Percentiles rank a stretch among this genome's conserved stretches.
These are phyloP conservation scores for Coniochaeta sp. DNA, from an alignment of 2,329 filamentous ascomycete species.

Conservation along the genomic window DNA sequence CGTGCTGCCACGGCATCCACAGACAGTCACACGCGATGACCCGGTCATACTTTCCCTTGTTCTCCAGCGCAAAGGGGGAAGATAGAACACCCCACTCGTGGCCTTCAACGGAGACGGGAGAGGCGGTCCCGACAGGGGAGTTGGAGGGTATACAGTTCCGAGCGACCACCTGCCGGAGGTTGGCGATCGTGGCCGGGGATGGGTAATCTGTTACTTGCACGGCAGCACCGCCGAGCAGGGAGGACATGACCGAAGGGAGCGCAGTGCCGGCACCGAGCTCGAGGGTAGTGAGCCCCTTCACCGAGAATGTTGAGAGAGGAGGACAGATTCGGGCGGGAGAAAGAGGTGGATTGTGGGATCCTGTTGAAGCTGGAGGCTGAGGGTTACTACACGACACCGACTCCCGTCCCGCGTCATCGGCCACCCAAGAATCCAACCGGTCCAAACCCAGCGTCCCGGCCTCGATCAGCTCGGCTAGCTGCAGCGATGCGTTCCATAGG, in stretches of 20 bases:
- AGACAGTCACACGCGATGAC: constrained; percentile 66
- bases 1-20: constrained; percentile 69
- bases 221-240: constrained; percentile 36
- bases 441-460: constrained; percentile 29
- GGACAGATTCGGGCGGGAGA: constrained; percentile 4
- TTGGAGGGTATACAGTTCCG: constrained; percentile 35
- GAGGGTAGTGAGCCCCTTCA: constrained; percentile 44
- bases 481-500: constrained; percentile 60
- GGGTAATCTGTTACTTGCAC: constrained; percentile 64
- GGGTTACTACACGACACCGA: neutral
- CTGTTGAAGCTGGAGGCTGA: neutral
- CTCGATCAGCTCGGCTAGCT: constrained; percentile 49
- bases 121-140: constrained; percentile 21
- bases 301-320: constrained; percentile 28
- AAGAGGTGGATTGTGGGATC: neutral
- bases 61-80: constrained; percentile 11
- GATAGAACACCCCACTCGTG: constrained; percentile 57
- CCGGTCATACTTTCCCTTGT: constrained; percentile 43
- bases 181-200: constrained; percentile 47
- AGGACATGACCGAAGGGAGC: constrained; percentile 41
- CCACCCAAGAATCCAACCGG: neutral
- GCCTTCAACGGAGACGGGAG: constrained; percentile 39
- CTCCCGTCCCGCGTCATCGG: neutral
- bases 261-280: constrained; percentile 63
- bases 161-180: constrained; percentile 49